A percentile compares a stretch with the other conserved stretches of the same genome.
Conservation (phyloP, 163 green algal species). For the Coccomyxa subellipsoidea region DNA sequence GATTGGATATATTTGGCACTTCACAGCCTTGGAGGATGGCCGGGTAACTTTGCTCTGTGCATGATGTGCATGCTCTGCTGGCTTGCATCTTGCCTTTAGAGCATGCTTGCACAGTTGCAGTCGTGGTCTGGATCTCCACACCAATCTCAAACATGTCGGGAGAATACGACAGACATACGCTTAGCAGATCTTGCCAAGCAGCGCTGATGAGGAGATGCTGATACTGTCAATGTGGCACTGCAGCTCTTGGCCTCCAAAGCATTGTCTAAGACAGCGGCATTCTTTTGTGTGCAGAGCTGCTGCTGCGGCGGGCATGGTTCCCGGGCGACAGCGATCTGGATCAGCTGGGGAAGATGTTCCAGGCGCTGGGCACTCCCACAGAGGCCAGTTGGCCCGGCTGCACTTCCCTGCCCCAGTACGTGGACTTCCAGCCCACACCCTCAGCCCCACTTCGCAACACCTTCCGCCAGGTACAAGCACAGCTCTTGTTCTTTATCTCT, state of each 20-base stretch:
- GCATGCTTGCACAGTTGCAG: too few species aligned
- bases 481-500: not conserved
- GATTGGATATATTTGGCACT: too few species aligned
- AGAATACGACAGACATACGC: too few species aligned
- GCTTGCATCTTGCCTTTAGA: too few species aligned
- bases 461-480: conserved; percentile 50
- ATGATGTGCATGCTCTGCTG: too few species aligned
- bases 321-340: conserved; percentile 80
- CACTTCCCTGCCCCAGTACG: conserved; percentile 63
- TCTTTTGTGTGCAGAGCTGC: conserved; percentile 55
- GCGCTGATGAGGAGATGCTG: too few species aligned
- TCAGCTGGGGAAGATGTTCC: conserved; percentile 82
- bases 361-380: conserved; percentile 56
- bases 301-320: conserved; percentile 81
- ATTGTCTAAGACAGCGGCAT: not conserved
- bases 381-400: conserved; percentile 42
- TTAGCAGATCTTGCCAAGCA: too few species aligned
- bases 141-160: too few species aligned
- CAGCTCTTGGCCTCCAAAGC: not conserved
- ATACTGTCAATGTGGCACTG: too few species aligned
- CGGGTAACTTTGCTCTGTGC: too few species aligned
- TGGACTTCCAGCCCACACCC: conserved; percentile 63
- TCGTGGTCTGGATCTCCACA: too few species aligned
- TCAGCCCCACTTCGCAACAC: conserved; percentile 52
- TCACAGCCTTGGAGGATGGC: too few species aligned